These are phyloP conservation scores for Xylaria sp. DNA, from an alignment of 2,329 filamentous ascomycete genomes.

Conservation along the genomic window DNA sequence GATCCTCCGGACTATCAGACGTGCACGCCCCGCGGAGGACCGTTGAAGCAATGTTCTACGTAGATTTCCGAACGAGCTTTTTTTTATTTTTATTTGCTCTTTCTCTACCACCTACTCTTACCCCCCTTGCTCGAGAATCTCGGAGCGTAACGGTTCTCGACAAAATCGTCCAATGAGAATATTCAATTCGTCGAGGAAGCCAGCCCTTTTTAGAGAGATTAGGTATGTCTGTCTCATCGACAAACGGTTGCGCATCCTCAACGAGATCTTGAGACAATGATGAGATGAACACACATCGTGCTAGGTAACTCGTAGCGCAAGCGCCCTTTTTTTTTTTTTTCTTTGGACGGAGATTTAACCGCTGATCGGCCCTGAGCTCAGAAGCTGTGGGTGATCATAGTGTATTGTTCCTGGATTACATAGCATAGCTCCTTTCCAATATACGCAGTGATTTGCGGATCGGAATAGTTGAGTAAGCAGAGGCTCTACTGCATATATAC, in stretches of 20 bases:
- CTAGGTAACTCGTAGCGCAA: conserved; percentile 34
- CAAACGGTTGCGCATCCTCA: conserved; percentile 43
- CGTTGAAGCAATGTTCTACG: conserved; percentile 41
- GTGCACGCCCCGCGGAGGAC: conserved; percentile 41
- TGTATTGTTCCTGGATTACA: conserved; percentile 19
- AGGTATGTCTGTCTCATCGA: conserved; percentile 43
- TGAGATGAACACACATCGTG: conserved; percentile 18
- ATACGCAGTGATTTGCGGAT: conserved; percentile 3
- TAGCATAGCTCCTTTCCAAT: background rate
- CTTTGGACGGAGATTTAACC: conserved; percentile 43
- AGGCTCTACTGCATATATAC: background rate
- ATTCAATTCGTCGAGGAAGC: conserved; percentile 26
- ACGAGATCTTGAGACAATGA: conserved; percentile 38
- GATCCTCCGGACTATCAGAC: conserved; percentile 44
- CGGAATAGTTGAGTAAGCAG: conserved; percentile 17
- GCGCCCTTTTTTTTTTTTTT: conserved; percentile 1
- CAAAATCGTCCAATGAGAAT: conserved; percentile 44
- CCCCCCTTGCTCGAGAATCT: conserved; percentile 31
- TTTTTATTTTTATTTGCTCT: background rate
- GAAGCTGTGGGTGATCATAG: conserved; percentile 24
- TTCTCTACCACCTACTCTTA: conserved; percentile 2
- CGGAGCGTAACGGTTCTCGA: conserved; percentile 39
- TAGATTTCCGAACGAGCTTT: too few species aligned
- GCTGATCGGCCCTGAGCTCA: conserved; percentile 40
- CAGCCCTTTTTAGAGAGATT: conserved; percentile 25